Evolutionary conservation across 2,329 filamentous ascomycete genomes (phyloP).

Genomic region (Aspergillus fumigatus): DNA sequence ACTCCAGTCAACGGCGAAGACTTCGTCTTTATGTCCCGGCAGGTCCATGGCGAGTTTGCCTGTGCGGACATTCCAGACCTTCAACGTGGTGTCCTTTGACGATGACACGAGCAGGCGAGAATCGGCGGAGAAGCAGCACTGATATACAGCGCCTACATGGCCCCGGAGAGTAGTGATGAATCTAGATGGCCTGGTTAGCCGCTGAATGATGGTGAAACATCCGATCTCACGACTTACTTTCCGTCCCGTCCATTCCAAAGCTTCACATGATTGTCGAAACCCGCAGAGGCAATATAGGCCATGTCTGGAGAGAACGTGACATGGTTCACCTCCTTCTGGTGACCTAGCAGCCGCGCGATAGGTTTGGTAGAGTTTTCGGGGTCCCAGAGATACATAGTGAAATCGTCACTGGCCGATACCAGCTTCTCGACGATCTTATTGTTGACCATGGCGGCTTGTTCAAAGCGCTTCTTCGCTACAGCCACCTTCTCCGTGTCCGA

Average conservation of each 20-base stretch:
- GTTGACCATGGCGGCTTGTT: constrained; percentile 73
- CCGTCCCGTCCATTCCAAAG: constrained; percentile 76
- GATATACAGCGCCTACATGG: constrained; percentile 88
- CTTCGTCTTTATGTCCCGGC: constrained; percentile 86
- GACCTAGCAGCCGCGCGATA: constrained; percentile 80
- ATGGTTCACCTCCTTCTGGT: constrained; percentile 96
- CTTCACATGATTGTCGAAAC: constrained; percentile 94
- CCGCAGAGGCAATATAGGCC: constrained; percentile 76
- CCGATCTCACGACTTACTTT: constrained; percentile 37
- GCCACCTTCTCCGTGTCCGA: constrained; percentile 65
- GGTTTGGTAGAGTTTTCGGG: constrained; percentile 75
- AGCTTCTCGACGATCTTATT: constrained; percentile 76
- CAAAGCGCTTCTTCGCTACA: constrained; percentile 77
- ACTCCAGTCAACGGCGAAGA: constrained; percentile 93
- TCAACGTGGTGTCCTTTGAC: constrained; percentile 88
- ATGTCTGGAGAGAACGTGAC: constrained; percentile 93
- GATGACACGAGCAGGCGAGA: constrained; percentile 81
- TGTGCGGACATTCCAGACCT: constrained; percentile 87
- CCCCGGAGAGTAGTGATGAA: constrained; percentile 86
- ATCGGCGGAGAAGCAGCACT: constrained; percentile 88
- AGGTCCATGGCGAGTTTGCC: constrained; percentile 79
- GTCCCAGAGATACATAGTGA: constrained; percentile 95
- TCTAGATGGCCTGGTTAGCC: constrained; percentile 35
- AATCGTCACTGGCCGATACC: constrained; percentile 90
- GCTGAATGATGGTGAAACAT: not conserved